phyloP scores from a whole-genome alignment of 352 stramenopile genomes.

The Globisporangium mamillatum region DNA sequence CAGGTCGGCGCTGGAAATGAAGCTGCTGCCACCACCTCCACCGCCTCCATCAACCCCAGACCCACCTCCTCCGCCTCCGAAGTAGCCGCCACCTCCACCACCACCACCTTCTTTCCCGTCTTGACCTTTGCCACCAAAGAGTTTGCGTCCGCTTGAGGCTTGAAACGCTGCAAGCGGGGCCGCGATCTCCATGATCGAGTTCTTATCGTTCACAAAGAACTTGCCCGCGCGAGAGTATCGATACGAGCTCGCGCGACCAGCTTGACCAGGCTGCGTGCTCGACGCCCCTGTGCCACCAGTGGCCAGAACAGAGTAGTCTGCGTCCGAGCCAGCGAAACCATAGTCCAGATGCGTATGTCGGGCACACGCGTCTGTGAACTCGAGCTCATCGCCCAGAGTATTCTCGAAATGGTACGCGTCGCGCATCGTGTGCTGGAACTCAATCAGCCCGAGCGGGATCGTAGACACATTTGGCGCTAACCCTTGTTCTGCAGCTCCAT shows the following conservation, averaged over 20 bases:
- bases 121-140: slow-evolving; percentile 56
- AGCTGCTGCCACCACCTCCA: slow-evolving; percentile 64
- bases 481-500: slow-evolving; percentile 33
- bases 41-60: slow-evolving; percentile 57
- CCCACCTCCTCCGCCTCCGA: slow-evolving; percentile 67
- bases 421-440: slow-evolving; percentile 21
- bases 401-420: slow-evolving; percentile 65
- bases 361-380: slow-evolving; percentile 40
- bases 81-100: slow-evolving; percentile 72
- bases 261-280: slow-evolving; percentile 20
- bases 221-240: slow-evolving; percentile 38
- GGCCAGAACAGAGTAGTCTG: slow-evolving; percentile 56
- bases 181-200: slow-evolving; percentile 31
- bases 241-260: slow-evolving; percentile 47
- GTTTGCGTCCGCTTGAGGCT: slow-evolving; percentile 38
- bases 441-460: slow-evolving; percentile 16
- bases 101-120: slow-evolving; percentile 77
- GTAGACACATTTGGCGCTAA: slow-evolving; percentile 37
- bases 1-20: slow-evolving; percentile 26
- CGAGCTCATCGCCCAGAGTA: slow-evolving; percentile 42
- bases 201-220: slow-evolving; percentile 29
- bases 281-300: slow-evolving; percentile 45
- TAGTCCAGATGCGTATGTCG: slow-evolving; percentile 54
- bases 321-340: slow-evolving; percentile 37
- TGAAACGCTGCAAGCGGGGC: slow-evolving; percentile 23